These are phyloP conservation scores for Colletotrichum lindemuthianum DNA, from an alignment of 2,329 filamentous ascomycete genomes.

Conservation along the genomic window DNA sequence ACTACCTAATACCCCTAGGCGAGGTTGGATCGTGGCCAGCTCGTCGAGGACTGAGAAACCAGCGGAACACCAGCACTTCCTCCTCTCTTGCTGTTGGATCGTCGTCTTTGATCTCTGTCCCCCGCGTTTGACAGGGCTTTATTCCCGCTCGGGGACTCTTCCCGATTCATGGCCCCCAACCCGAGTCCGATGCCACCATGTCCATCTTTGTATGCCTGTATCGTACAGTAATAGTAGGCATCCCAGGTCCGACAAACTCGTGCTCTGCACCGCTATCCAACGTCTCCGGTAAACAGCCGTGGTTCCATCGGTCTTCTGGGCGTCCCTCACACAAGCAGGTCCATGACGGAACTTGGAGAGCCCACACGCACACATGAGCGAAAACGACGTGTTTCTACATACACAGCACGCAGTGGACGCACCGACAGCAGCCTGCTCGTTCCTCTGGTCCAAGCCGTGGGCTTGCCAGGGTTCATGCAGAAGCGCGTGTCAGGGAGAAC, in stretches of 20 bases:
- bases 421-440: constrained; percentile 13
- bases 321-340: constrained; percentile 1
- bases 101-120: neutral
- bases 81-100: constrained; percentile 16
- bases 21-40: neutral
- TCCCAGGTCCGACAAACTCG: no score
- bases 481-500: constrained; percentile 25
- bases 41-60: neutral
- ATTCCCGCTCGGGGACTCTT: constrained; percentile 20
- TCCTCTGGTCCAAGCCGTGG: constrained; percentile 10
- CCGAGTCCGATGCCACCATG: constrained; percentile 10
- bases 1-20: constrained; percentile 10
- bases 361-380: neutral
- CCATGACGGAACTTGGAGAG: no score
- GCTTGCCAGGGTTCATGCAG: constrained; percentile 26
- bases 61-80: neutral
- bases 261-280: no score
- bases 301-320: neutral
- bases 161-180: constrained; percentile 19
- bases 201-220: neutral
- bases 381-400: constrained; percentile 6
- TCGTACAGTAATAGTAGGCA: no score
- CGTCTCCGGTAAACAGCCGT: neutral
- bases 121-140: constrained; percentile 25
- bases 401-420: constrained; percentile 13